Base-by-base conservation (phyloP, 345 rosid genomes). In the Ceriops decandra region DNA sequence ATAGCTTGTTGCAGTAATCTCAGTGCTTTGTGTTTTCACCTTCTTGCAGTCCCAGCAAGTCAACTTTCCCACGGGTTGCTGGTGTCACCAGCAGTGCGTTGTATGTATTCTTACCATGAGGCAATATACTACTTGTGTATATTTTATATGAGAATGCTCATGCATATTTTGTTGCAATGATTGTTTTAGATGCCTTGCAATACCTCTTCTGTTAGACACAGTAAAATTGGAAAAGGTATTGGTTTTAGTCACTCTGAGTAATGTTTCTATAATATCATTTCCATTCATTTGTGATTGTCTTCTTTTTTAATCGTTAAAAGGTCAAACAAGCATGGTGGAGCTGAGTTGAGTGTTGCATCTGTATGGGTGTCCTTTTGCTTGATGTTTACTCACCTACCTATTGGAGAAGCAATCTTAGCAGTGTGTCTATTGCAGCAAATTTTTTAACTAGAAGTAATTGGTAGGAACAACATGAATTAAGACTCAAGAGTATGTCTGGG, bases 151-250 rank as follows among this genome's bases (percentile, higher is more conserved):
- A 74, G 76, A 75, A 72, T 70, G 80, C 82, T 70, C 83, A 68
- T 84, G 82, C 82, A 84, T 81, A 84, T 77, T 77, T 82, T 79
- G 77, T 72, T 82, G 67, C 79, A 76, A 67, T 69, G 74, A 72
- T 82, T 85, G 79, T 62, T 76, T 69, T 71, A 67, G 76, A 64
- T 72, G 70, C 69, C 70, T 33, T 69, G 68, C 68, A 35, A 64
- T 74, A 66, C 24, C 63, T 59, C 35, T 71, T 63, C 22, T 62
- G 68, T 63, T 63, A 58, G 73, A 68, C 69, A 49, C 21, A 52
- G 28, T 70, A 20, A 56, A 59, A 42, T 72, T 63, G 76, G 74
- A 71, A 73, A 62, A 70, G 72, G 68, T 63, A 58, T 72, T 69
- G 61, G 38, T 68, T 67, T 77, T 54, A 60, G 63, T 69, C 49